Conservation (phyloP, 768 basidiomycete genomes). For the Sporobolomyces roseus region DNA sequence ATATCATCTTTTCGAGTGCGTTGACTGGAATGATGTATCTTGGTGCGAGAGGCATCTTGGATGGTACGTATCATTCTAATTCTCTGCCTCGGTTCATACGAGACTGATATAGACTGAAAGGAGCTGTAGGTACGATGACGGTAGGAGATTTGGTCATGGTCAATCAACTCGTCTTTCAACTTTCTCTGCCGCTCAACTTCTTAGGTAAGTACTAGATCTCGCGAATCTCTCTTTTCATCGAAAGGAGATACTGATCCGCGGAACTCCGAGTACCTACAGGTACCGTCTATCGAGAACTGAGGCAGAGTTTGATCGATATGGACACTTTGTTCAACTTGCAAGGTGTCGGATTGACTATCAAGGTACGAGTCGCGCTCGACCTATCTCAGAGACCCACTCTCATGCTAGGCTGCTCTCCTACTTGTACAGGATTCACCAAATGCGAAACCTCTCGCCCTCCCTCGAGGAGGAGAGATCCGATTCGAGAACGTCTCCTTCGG, state of each 20-base stretch:
- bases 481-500: slow-evolving; percentile 90
- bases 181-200: slow-evolving; percentile 94
- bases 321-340: slow-evolving; percentile 82
- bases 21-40: slow-evolving; percentile 93
- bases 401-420: too few relatives aligned
- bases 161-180: slow-evolving; percentile 95
- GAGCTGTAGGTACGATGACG: slow-evolving; percentile 79
- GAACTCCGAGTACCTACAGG: slow-evolving; percentile 46
- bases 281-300: slow-evolving; percentile 92
- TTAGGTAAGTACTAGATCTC: slow-evolving; percentile 53
- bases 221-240: neutral
- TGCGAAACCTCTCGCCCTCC: slow-evolving; percentile 60
- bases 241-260: too few relatives aligned
- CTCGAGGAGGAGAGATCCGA: slow-evolving; percentile 79
- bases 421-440: slow-evolving; percentile 61
- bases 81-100: too few relatives aligned
- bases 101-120: too few relatives aligned
- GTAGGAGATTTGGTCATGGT: slow-evolving; percentile 98
- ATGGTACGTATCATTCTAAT: too few relatives aligned
- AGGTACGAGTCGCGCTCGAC: too few relatives aligned
- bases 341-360: slow-evolving; percentile 63
- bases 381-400: too few relatives aligned
- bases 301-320: slow-evolving; percentile 96
- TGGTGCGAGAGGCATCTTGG: slow-evolving; percentile 87
- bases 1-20: slow-evolving; percentile 89